A percentile compares a stretch with the other conserved stretches of the same genome.
phyloP scores from a whole-genome alignment of 2,329 filamentous ascomycete genomes.

The Gnomoniopsis smithogilvyi region DNA sequence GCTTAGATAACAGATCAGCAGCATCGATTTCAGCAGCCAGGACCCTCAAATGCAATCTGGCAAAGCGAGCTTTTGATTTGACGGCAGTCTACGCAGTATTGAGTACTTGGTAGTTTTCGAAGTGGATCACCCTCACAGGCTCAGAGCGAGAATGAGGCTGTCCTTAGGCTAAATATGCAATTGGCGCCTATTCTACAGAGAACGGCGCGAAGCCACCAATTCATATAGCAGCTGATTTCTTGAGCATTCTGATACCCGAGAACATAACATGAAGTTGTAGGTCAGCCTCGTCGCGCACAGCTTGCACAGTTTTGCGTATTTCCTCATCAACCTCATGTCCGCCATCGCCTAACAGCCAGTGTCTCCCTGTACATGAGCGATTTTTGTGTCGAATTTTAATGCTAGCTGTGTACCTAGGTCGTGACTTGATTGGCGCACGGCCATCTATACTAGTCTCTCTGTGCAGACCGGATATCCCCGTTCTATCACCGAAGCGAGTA shows the following conservation, averaged over 20 bases:
- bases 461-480: not conserved
- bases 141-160: too few relatives aligned
- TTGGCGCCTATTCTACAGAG: too few relatives aligned
- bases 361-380: not conserved
- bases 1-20: too few relatives aligned
- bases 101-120: too few relatives aligned
- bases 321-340: not conserved
- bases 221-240: not conserved
- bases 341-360: not conserved
- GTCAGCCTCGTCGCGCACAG: not conserved
- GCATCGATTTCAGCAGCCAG: too few relatives aligned
- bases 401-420: not conserved
- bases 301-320: not conserved
- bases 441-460: not conserved
- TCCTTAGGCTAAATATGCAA: too few relatives aligned
- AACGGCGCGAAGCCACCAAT: too few relatives aligned
- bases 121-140: too few relatives aligned
- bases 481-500: constrained; percentile 1
- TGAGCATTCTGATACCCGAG: not conserved
- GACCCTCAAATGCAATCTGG: too few relatives aligned
- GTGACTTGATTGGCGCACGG: not conserved
- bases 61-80: too few relatives aligned
- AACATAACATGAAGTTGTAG: not conserved
- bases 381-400: not conserved
- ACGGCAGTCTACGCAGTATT: too few relatives aligned